Evolutionary conservation across 371 early-diverging fungal genomes (phyloP).

Genomic region (Mortierella sp.): DNA sequence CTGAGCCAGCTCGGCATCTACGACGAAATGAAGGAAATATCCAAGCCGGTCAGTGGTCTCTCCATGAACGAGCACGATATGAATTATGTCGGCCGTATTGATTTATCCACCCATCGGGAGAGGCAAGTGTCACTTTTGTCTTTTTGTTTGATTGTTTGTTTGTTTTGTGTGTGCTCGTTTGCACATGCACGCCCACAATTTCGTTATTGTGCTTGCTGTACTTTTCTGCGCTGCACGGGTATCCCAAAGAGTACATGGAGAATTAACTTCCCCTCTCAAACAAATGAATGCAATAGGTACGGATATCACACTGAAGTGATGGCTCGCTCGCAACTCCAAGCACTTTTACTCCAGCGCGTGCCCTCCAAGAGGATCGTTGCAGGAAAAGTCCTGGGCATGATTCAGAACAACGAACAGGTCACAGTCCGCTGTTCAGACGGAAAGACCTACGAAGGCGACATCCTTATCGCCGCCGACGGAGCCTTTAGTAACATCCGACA

Average conservation of each 20-base stretch:
- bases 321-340: conserved; percentile 42
- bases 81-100: conserved; percentile 53
- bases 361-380: conserved; percentile 38
- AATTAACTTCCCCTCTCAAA: background rate
- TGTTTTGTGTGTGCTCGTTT: background rate
- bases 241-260: background rate
- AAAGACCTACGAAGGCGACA: conserved; percentile 42
- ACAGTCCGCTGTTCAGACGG: conserved; percentile 54
- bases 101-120: conserved; percentile 39
- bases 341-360: conserved; percentile 40
- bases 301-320: conserved; percentile 51
- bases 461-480: conserved; percentile 53
- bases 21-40: conserved; percentile 45
- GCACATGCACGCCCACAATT: background rate
- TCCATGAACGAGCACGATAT: conserved; percentile 57
- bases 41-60: conserved; percentile 53
- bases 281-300: conserved; percentile 20
- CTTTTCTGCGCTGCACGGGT: background rate
- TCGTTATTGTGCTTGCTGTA: background rate
- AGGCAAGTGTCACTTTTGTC: conserved; percentile 16
- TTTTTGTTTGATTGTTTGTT: background rate
- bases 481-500: conserved; percentile 51
- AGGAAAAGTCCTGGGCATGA: conserved; percentile 40
- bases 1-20: conserved; percentile 51
- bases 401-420: conserved; percentile 40